Evolutionary conservation across 306 rosid genomes (phyloP), one percentile per base, ranked within the genome.

Genomic region (Hippophae rhamnoides): DNA sequence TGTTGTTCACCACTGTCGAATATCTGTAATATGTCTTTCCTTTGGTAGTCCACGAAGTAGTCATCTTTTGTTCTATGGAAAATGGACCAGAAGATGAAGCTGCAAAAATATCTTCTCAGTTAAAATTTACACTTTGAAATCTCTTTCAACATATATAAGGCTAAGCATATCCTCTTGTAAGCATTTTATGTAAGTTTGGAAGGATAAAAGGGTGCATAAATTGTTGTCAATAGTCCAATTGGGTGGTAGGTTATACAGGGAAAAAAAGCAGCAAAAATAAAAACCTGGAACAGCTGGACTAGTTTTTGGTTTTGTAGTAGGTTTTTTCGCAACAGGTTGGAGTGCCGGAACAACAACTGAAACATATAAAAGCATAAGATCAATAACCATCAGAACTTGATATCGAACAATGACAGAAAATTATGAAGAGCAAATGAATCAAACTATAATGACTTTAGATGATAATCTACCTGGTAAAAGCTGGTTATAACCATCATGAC

Each of bases 21-120:
- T 88, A 92, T 77, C 99, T 87, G 77, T 85, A 76, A 65, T 84
- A 92, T 62, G 89, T 83, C 41, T 46, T 81, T 60, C 95, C 90
- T 13, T 76, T 70, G 57, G 86, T 60, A 72, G 64, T 72, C 99
- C 99, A 92, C 18, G 95, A 83, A 60, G 63, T 43, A 12, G 99
- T 87, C 80, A 73, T 9, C 77, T 84, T 86, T 65, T 88, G 99
- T 38, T 69, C 67, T 26, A 92, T 45, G 7, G 90, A 70, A 69
- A 92, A 68, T 63, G 88, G 82, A 9, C 77, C 58, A 42, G 89
- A 80, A 68, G 76, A 66, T 64, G 94, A 72, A 64, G 69, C 90
- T 83, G 89, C 70, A 77, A 74, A 60, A 62, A 60, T 74, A 52
- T 51, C 6, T 42, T 62, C 53, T 25, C 25, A 0, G 66, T 80